These are phyloP conservation scores for Hsuehochloa calcarea DNA, from an alignment of 176 grass and related monocot genomes.

Conservation along the genomic window DNA sequence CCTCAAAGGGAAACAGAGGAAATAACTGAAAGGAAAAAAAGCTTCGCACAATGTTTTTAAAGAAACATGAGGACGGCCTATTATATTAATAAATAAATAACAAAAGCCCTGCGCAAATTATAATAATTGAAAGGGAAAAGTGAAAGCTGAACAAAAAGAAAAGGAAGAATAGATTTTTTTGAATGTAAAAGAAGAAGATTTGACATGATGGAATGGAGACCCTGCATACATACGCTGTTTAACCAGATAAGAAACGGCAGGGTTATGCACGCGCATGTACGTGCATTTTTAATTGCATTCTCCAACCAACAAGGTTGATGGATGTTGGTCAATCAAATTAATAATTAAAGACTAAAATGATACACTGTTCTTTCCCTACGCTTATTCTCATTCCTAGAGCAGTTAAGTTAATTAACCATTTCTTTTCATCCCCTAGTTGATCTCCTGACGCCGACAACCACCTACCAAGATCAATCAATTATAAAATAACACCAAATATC, in stretches of 20 bases:
- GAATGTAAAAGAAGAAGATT: background rate
- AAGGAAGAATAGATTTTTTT: background rate
- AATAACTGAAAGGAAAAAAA: background rate
- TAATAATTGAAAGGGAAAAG: background rate
- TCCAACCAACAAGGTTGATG: background rate
- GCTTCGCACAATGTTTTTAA: too few relatives aligned
- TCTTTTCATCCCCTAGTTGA: background rate
- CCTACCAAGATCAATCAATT: background rate
- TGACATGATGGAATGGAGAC: background rate
- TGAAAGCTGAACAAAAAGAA: background rate
- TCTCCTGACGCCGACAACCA: constrained; percentile 22
- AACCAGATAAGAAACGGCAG: background rate
- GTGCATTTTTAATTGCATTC: background rate
- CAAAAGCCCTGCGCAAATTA: background rate
- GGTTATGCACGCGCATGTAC: background rate
- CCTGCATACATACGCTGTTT: background rate
- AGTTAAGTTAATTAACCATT: constrained; percentile 10
- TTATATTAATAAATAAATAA: too few relatives aligned
- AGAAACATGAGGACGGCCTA: too few relatives aligned
- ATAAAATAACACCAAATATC: constrained; percentile 7
- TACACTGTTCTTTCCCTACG: background rate
- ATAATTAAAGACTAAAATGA: background rate
- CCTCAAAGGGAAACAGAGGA: background rate
- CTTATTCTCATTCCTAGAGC: background rate
- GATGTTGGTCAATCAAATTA: background rate